Conservation (phyloP, 2,329 filamentous ascomycete genomes). For the Colletotrichum truncatum region DNA sequence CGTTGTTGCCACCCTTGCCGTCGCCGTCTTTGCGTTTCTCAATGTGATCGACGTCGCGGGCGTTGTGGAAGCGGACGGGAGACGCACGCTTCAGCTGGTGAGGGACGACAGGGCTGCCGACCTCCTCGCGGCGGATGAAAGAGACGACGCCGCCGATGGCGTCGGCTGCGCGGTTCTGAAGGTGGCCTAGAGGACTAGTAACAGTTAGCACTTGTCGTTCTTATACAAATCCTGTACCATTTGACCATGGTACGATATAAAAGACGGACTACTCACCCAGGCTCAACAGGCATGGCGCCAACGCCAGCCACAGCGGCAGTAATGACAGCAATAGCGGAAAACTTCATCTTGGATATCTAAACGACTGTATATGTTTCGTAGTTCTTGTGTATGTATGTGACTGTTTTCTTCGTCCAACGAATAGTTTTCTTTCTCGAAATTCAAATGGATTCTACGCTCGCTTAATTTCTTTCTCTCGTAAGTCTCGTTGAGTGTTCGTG, state of each 20-base stretch:
- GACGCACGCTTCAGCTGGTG: neutral
- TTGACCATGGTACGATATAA: too few relatives aligned
- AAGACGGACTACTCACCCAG: neutral
- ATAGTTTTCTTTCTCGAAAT: neutral
- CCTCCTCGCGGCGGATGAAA: slow-evolving; percentile 22
- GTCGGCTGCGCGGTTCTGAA: slow-evolving; percentile 17
- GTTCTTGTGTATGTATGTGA: neutral
- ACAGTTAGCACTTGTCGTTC: neutral
- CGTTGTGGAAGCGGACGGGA: slow-evolving; percentile 11
- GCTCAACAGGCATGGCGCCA: slow-evolving; percentile 8
- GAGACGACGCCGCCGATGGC: slow-evolving; percentile 19
- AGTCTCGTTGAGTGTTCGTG: neutral
- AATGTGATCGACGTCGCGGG: slow-evolving; percentile 9
- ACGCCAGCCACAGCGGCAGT: slow-evolving; percentile 13
- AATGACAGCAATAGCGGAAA: slow-evolving; percentile 13
- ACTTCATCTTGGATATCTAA: slow-evolving; percentile 10
- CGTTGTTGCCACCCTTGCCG: neutral
- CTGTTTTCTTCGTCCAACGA: neutral
- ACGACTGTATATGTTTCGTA: neutral
- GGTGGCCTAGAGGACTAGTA: slow-evolving; percentile 7
- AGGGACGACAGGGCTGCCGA: neutral
- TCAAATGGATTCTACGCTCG: too few relatives aligned
- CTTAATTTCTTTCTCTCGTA: too few relatives aligned
- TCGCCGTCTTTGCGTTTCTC: neutral
- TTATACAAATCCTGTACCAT: too few relatives aligned